Evolutionary conservation across 495 filamentous ascomycete species (phyloP).

Genomic region (Rhypophila decipiens): DNA sequence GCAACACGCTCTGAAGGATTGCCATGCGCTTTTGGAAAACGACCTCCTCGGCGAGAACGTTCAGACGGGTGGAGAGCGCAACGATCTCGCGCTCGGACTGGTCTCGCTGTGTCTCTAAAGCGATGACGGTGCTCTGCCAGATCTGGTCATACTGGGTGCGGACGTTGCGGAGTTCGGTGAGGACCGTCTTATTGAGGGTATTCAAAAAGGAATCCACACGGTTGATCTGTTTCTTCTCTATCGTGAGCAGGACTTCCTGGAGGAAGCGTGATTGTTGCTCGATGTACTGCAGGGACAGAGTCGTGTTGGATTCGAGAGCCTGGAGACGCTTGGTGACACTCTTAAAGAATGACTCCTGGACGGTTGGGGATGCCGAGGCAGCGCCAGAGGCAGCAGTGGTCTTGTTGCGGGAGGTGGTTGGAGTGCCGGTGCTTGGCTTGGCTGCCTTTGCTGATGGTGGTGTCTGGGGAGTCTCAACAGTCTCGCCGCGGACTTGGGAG

Average conservation of each 20-base stretch:
- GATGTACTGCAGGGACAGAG: slow-evolving; percentile 90
- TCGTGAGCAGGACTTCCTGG: slow-evolving; percentile 82
- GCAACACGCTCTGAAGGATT: slow-evolving; percentile 78
- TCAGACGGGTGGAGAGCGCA: slow-evolving; percentile 73
- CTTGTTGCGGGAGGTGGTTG: slow-evolving; percentile 32
- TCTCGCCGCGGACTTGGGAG: slow-evolving; percentile 1
- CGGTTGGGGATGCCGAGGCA: slow-evolving; percentile 64
- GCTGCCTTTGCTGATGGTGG: not conserved
- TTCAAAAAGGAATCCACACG: slow-evolving; percentile 80
- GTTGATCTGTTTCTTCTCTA: slow-evolving; percentile 78
- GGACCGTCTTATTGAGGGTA: slow-evolving; percentile 76
- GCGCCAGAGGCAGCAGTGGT: slow-evolving; percentile 44
- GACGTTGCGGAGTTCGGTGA: slow-evolving; percentile 76
- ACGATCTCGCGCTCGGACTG: slow-evolving; percentile 73
- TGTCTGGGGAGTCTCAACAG: slow-evolving; percentile 1
- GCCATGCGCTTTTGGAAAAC: slow-evolving; percentile 94
- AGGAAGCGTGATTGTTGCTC: slow-evolving; percentile 91
- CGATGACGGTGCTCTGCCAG: slow-evolving; percentile 90
- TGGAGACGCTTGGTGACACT: slow-evolving; percentile 88
- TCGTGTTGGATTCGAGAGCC: slow-evolving; percentile 85
- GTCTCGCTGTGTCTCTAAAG: slow-evolving; percentile 79
- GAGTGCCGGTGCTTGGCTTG: slow-evolving; percentile 1
- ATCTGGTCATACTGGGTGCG: slow-evolving; percentile 88
- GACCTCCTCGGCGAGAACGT: slow-evolving; percentile 84
- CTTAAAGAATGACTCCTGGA: slow-evolving; percentile 97